Base-by-base conservation (phyloP, 768 basidiomycete genomes). In the Russula sp. region DNA sequence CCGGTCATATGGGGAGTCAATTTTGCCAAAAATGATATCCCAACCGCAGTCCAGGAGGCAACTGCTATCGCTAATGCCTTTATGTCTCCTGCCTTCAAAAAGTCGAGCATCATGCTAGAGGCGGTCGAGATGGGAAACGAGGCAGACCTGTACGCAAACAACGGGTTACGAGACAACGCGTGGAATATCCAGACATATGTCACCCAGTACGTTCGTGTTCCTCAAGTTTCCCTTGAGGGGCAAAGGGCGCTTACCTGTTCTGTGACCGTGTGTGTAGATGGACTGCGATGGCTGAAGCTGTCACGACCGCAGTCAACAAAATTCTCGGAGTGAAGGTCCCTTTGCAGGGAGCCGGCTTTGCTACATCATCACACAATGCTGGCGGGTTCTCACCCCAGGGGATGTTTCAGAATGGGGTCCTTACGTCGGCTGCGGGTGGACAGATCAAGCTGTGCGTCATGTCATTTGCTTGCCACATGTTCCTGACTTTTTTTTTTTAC, bases 1-100 rank as follows among this genome's bases (percentile, higher is more conserved):
- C 80, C 78, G 55, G 83, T 88, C 65, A 82, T 77, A 14, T 88
- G 84, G 84, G 86, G 85, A 14, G 74, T 88, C 52, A 88, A 89
- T 71, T 73, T 88, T n/a, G 84, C 84, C 6, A 70, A 67, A 13
- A 66, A 63, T 64, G 71, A 74, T 53, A 53, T 68, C 18, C 72
- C 70, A 16, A 76, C 80, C 6, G 77, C 75, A 0, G 78, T 77
- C 61, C 74, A 82, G 9, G 78, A 77, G 65, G 79, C 82, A 0
- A 72, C 74, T 59, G 77, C 82, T 0, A 78, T 87, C 57, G 56
- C 76, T 6, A 75, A 75, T 44, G 81, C 80, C 0, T 86, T 86
- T 66, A 59, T 72, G n/a, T 77, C 77, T 4, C 54, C 74, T 1
- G 71, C 74, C 3, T 69, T 84, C 35, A 71, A 68, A 47, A 52